Evolutionary conservation across 1,284 basidiomycete genomes (phyloP), one percentile per base, ranked within the genome.

Genomic region (Grifola frondosa): DNA sequence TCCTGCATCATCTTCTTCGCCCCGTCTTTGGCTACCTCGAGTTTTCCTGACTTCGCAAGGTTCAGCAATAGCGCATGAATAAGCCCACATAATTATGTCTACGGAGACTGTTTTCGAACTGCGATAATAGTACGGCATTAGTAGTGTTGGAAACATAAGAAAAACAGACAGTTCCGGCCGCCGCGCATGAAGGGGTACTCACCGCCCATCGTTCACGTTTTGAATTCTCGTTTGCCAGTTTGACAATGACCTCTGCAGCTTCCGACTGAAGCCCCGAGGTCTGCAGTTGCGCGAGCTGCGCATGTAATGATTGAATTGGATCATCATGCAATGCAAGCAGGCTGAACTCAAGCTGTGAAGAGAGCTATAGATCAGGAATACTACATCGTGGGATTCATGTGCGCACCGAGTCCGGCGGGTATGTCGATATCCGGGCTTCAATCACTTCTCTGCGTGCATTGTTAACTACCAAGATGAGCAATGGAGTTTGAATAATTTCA

Each of bases 141-240:
- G 28, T 35, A 31, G 15, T 3, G 11, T 13, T 20, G 22, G 15
- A 21, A 24, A 12, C 7, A 19, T 6, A 21, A 25, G 25, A 63
- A 55, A 26, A 61, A 60, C 19, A 56, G 49, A 49, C 9, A 32
- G 16, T 10, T n/a, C n/a, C n/a, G n/a, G n/a, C n/a, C n/a, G n/a
- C n/a, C n/a, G n/a, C n/a, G 11, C 12, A 22, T 21, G 34, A n/a
- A 8, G 54, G 10, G 62, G 41, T 20, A 71, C 84, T 71, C 59
- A 94, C 88, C 34, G 83, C 80, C 82, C 93, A 95, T 33, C 81
- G 75, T 52, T 84, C 77, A 19, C 87, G 77, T 67, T 95, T 93
- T 12, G 74, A 68, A 45, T 78, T 81, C 65, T 95, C 92, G 36
- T 83, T 81, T n/a, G 77, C 71, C 38, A 95, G 75, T 57, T 71